Conservation (phyloP, 139 green algal genomes). For the Pseudopediastrum boryanum region DNA sequence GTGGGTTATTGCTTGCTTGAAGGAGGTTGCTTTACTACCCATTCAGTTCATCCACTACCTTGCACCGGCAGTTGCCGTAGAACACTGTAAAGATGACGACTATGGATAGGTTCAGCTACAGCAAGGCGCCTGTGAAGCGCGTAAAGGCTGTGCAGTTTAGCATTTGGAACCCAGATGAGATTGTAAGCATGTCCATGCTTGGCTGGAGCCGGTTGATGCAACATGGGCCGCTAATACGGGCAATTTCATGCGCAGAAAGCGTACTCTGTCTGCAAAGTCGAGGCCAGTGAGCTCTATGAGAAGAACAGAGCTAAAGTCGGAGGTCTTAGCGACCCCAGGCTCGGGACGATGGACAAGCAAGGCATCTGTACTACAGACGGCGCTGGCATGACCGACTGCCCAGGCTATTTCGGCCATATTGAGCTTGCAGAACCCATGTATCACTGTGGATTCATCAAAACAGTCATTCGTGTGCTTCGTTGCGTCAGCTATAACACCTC, state of each 20-base stretch:
- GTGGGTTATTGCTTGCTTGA: background rate
- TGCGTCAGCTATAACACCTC: slow-evolving; percentile 95
- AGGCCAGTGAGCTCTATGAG: slow-evolving; percentile 88
- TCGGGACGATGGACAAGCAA: slow-evolving; percentile 93
- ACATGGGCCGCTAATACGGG: background rate
- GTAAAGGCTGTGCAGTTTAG: slow-evolving; percentile 95
- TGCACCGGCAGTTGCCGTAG: slow-evolving; percentile 17
- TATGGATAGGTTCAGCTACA: slow-evolving; percentile 78
- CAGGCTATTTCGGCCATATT: slow-evolving; percentile 98
- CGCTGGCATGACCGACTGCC: slow-evolving; percentile 80
- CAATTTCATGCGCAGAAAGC: slow-evolving; percentile 66
- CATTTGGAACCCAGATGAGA: slow-evolving; percentile 94
- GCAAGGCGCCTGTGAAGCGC: slow-evolving; percentile 73
- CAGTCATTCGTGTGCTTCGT: slow-evolving; percentile 90
- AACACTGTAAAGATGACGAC: slow-evolving; percentile 38
- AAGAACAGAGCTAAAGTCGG: slow-evolving; percentile 85
- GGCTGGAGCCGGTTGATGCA: background rate
- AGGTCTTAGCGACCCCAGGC: slow-evolving; percentile 88
- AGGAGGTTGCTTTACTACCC: background rate
- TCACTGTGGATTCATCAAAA: slow-evolving; percentile 96
- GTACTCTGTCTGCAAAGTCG: slow-evolving; percentile 91
- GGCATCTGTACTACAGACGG: slow-evolving; percentile 86
- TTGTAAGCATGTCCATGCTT: slow-evolving; percentile 74
- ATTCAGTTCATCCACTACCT: background rate
- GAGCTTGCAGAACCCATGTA: slow-evolving; percentile 96